Evolutionary conservation across 2,329 filamentous ascomycete species (phyloP), one percentile per base, ranked within the genome.

Genomic region (Colletotrichum australisinense): DNA sequence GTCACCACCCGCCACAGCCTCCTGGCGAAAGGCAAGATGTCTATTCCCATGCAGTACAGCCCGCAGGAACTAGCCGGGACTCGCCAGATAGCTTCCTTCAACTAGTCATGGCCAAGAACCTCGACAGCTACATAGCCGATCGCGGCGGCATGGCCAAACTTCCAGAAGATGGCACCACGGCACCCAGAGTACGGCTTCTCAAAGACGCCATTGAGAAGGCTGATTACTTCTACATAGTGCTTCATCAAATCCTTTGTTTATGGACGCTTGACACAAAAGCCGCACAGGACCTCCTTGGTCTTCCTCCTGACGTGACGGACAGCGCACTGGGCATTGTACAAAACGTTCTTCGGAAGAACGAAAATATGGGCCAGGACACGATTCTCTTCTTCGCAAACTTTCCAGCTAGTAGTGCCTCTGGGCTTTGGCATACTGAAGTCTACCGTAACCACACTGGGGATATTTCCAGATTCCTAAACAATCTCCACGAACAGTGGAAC

Each of bases 191-290:
- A 42, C 75, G 79, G n/a, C 84, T 93, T 8, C 82, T 95, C 14
- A 78, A 75, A 30, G 83, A 89, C 28, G 93, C 93, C 1, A 92
- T 90, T 75, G 56, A 74, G 1, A 76, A 79, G 0, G 80, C 86
- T 5, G 93, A 95, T 79, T 74, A 84, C 59, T 90, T 93, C 78
- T 95, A 92, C 78, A 76, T 95, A 63, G 84, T 87, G 6, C 79
- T 93, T 14, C 92, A 94, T 78, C 92, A 94, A 78, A 72, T 93
- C 2, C 92, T 90, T 79, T 93, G 91, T 78, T 78, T 88, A 24
- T 90, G 88, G 86, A 86, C 86, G 4, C 69, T 82, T 3, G 79
- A 84, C 22, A 76, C 63, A 14, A 73, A 85, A 3, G 77, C 86
- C 14, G 80, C 81, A 1, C 78, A 84, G 58, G 76, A 35, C 14